Percentiles rank a stretch among this genome's conserved stretches.
Evolutionary conservation across 345 rosid species (phyloP).

Genomic region (Linum lewisii): DNA sequence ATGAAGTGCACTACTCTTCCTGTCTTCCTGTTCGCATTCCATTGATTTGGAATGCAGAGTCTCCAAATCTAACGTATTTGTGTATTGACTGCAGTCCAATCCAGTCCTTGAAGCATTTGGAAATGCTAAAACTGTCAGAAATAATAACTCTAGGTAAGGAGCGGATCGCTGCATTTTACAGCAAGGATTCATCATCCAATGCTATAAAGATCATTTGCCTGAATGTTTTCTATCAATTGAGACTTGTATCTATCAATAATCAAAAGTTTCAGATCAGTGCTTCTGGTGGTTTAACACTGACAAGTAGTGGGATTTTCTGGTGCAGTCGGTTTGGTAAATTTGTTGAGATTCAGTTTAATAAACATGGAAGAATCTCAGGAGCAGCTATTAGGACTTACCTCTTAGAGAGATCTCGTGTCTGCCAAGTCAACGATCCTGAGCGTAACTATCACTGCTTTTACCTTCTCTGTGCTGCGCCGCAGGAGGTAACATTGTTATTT

Average conservation of each 20-base stretch:
- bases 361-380: constrained; percentile 5
- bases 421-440: background rate
- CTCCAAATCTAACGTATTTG: no score
- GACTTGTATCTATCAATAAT: no score
- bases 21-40: background rate
- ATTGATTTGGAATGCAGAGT: no score
- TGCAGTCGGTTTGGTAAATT: constrained; percentile 7
- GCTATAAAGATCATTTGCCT: background rate
- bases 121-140: constrained; percentile 6
- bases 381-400: constrained; percentile 6
- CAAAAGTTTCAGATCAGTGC: background rate
- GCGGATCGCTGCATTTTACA: background rate
- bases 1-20: background rate
- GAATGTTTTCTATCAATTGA: background rate
- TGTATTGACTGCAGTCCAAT: constrained; percentile 1
- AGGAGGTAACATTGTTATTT: background rate
- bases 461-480: constrained; percentile 5
- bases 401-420: constrained; percentile 2
- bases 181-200: background rate
- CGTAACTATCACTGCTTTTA: constrained; percentile 3
- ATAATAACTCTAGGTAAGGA: constrained; percentile 2
- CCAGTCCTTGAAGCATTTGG: constrained; percentile 7
- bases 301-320: background rate
- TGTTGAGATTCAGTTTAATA: constrained; percentile 5
- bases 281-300: background rate